A percentile compares a stretch with the other conserved stretches of the same genome.
Evolutionary conservation across 2,329 filamentous ascomycete genomes (phyloP).

Genomic region (Arthroderma sp.): DNA sequence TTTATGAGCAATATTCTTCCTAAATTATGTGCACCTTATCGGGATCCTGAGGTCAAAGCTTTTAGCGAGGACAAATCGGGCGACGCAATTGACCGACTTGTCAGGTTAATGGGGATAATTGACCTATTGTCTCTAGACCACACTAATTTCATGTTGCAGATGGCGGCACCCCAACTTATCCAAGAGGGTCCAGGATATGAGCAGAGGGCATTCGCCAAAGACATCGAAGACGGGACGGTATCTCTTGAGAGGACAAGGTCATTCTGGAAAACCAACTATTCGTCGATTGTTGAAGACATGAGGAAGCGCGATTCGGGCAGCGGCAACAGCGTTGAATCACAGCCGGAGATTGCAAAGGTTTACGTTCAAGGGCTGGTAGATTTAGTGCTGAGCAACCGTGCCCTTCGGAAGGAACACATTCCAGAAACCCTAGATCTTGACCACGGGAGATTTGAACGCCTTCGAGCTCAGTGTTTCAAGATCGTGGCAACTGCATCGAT

Average conservation of each 20-base stretch:
- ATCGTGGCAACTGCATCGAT: conserved; percentile 50
- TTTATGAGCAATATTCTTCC: conserved; percentile 51
- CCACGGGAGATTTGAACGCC: conserved; percentile 37
- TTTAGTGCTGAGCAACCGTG: conserved; percentile 41
- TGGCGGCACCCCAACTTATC: conserved; percentile 47
- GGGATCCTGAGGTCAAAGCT: conserved; percentile 45
- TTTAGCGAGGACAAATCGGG: conserved; percentile 39
- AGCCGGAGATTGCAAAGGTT: conserved; percentile 28
- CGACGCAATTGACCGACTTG: conserved; percentile 50
- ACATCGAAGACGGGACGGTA: conserved; percentile 39
- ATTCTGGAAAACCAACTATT: conserved; percentile 39
- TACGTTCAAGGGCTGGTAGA: conserved; percentile 50
- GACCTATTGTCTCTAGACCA: conserved; percentile 51
- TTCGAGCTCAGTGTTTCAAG: conserved; percentile 42
- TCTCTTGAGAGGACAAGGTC: conserved; percentile 40
- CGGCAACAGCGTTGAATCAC: conserved; percentile 19
- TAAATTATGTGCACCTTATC: conserved; percentile 52
- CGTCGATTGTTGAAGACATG: conserved; percentile 35
- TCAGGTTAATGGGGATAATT: conserved; percentile 49
- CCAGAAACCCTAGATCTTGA: conserved; percentile 51
- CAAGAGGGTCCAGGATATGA: conserved; percentile 51
- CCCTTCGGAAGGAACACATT: conserved; percentile 38
- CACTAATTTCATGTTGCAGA: conserved; percentile 51
- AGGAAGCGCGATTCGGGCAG: conserved; percentile 33
- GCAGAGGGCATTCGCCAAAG: conserved; percentile 43